These are phyloP conservation scores for Pyrenopolyporus hunteri DNA, from an alignment of 495 filamentous ascomycete genomes.

Conservation along the genomic window DNA sequence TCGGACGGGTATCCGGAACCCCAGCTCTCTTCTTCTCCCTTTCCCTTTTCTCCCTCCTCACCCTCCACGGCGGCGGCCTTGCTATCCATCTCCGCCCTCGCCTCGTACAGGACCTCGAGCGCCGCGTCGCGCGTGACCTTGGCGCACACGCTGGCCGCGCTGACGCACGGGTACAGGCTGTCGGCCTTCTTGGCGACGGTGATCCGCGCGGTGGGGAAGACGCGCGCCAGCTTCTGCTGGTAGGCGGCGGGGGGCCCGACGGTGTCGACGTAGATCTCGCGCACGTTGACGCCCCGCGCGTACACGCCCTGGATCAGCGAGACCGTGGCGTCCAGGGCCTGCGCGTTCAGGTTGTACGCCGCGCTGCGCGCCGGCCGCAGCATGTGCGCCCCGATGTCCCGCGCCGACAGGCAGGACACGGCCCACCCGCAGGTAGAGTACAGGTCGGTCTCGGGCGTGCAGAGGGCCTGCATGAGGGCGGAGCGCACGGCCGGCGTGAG, in stretches of 20 bases:
- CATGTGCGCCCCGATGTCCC: slow-evolving; percentile 83
- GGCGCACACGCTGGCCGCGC: slow-evolving; percentile 89
- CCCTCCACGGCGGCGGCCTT: slow-evolving; percentile 26
- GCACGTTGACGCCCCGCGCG: slow-evolving; percentile 74
- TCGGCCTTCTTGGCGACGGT: slow-evolving; percentile 98
- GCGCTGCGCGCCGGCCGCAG: slow-evolving; percentile 64
- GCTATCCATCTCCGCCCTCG: slow-evolving; percentile 35
- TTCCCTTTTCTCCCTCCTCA: slow-evolving; percentile 26
- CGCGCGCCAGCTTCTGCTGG: slow-evolving; percentile 79
- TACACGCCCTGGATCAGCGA: slow-evolving; percentile 78
- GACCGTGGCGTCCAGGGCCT: slow-evolving; percentile 95
- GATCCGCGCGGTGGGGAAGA: slow-evolving; percentile 80
- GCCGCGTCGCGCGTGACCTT: slow-evolving; percentile 95
- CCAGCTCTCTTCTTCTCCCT: slow-evolving; percentile 60
- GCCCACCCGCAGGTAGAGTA: slow-evolving; percentile 80
- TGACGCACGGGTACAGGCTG: slow-evolving; percentile 89
- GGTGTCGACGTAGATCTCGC: slow-evolving; percentile 94
- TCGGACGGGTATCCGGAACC: slow-evolving; percentile 95
- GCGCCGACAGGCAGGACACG: slow-evolving; percentile 77
- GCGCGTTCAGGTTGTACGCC: slow-evolving; percentile 92
- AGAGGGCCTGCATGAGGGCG: slow-evolving; percentile 74
- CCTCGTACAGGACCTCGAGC: slow-evolving; percentile 74
- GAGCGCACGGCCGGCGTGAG: slow-evolving; percentile 76
- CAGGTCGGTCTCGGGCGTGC: slow-evolving; percentile 68
- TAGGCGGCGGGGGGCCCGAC: slow-evolving; percentile 83